phyloP scores from a whole-genome alignment of 768 basidiomycete species.

The Lactifluus pinguis region DNA sequence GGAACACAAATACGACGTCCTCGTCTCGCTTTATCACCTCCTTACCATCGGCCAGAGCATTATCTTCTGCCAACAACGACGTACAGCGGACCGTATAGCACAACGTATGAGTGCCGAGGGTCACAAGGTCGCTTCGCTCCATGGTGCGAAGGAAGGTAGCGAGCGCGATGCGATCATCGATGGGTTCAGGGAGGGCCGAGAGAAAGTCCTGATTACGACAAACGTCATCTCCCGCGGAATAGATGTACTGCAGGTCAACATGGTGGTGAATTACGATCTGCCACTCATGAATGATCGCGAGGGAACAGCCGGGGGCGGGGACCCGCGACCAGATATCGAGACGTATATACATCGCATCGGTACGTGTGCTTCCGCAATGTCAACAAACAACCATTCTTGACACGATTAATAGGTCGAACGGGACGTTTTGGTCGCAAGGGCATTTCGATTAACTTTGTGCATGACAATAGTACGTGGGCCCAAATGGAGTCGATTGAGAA shows the following conservation, averaged over 20 bases:
- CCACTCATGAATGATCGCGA: slow-evolving; percentile 72
- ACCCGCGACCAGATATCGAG: slow-evolving; percentile 78
- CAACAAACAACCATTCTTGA: background rate
- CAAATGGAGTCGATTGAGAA: slow-evolving; percentile 89
- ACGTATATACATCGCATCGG: slow-evolving; percentile 98
- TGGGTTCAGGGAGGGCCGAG: slow-evolving; percentile 89
- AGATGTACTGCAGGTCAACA: slow-evolving; percentile 97
- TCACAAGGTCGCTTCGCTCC: slow-evolving; percentile 92
- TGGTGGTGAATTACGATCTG: slow-evolving; percentile 99
- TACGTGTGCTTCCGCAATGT: slow-evolving; percentile 29
- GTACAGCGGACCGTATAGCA: slow-evolving; percentile 89
- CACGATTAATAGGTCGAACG: slow-evolving; percentile 63
- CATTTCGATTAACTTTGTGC: slow-evolving; percentile 95
- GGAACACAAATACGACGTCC: slow-evolving; percentile 90
- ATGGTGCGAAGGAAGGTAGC: slow-evolving; percentile 83
- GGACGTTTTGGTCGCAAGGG: slow-evolving; percentile 97
- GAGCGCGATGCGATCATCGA: slow-evolving; percentile 93
- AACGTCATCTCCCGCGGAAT: slow-evolving; percentile 98
- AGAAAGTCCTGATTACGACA: slow-evolving; percentile 96
- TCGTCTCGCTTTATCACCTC: slow-evolving; percentile 81
- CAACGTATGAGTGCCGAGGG: slow-evolving; percentile 86
- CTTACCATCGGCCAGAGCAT: slow-evolving; percentile 97
- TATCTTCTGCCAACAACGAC: slow-evolving; percentile 94
- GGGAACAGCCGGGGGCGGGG: slow-evolving; percentile 33
- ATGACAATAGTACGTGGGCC: slow-evolving; percentile 76